phyloP scores from a whole-genome alignment of 768 basidiomycete genomes.

The Leccinum barrowsii region DNA sequence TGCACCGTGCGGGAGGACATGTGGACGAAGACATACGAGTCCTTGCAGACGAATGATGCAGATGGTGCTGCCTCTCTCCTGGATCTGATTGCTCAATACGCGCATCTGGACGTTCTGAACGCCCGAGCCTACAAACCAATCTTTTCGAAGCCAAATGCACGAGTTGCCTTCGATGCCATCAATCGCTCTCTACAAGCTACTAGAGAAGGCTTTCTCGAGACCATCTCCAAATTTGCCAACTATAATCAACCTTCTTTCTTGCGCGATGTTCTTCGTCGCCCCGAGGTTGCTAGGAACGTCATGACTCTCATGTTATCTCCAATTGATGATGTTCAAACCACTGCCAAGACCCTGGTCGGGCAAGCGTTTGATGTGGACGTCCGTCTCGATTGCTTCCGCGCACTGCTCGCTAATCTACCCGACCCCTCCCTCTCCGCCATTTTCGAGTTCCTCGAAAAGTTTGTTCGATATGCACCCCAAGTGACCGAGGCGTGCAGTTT shows the following conservation, averaged over 20 bases:
- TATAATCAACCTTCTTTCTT: conserved; percentile 50
- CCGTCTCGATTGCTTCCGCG: conserved; percentile 83
- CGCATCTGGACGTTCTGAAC: conserved; percentile 65
- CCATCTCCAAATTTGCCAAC: conserved; percentile 64
- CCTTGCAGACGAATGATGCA: conserved; percentile 54
- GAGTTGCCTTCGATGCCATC: conserved; percentile 47
- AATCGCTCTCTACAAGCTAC: conserved; percentile 58
- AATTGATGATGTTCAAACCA: conserved; percentile 64
- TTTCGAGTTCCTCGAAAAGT: conserved; percentile 61
- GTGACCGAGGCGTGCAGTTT: conserved; percentile 85
- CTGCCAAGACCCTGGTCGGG: conserved; percentile 76
- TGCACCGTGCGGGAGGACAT: conserved; percentile 50
- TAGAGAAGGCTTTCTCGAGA: conserved; percentile 58
- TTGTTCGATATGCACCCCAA: conserved; percentile 53
- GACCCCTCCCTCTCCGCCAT: conserved; percentile 69
- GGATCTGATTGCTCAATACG: conserved; percentile 50
- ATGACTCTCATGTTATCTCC: conserved; percentile 81
- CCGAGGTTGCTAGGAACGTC: conserved; percentile 56
- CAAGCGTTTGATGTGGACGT: conserved; percentile 88
- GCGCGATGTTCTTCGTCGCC: conserved; percentile 50
- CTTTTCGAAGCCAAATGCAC: conserved; percentile 30
- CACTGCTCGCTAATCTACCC: conserved; percentile 65
- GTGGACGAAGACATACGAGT: conserved; percentile 68
- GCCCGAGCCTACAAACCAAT: conserved; percentile 44
- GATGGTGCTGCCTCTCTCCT: conserved; percentile 59